These are phyloP conservation scores for Aspergillus chevalieri DNA, from an alignment of 2,329 filamentous ascomycete species.

Conservation along the genomic window DNA sequence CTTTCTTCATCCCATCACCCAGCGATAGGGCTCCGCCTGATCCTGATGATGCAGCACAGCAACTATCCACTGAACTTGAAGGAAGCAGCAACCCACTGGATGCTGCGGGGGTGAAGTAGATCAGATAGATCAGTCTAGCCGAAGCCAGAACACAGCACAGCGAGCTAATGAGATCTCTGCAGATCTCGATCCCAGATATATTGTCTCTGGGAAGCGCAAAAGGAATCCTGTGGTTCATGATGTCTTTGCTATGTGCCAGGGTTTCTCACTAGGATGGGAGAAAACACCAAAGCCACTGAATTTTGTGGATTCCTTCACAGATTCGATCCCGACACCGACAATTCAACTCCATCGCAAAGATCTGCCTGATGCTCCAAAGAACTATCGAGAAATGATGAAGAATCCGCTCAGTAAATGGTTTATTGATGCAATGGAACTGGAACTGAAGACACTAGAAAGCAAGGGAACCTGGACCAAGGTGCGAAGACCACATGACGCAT, in stretches of 20 bases:
- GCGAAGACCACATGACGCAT: constrained; percentile 1
- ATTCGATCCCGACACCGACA: neutral
- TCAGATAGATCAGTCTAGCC: neutral
- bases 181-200: neutral
- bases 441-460: neutral
- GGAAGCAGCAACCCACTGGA: neutral
- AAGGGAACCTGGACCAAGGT: constrained; percentile 2
- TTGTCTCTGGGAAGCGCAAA: neutral
- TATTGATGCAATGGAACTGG: neutral
- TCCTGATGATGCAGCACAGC: neutral
- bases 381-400: constrained; percentile 1
- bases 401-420: neutral
- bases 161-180: neutral
- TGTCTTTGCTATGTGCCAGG: neutral
- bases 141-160: neutral
- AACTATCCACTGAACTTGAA: neutral
- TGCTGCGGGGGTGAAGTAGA: neutral
- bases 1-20: no score
- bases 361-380: neutral
- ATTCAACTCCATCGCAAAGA: neutral
- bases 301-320: neutral
- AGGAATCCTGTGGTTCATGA: neutral
- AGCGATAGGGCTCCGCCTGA: neutral
- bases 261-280: neutral
- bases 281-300: neutral